Evolutionary conservation across 768 basidiomycete species (phyloP), one percentile per base, ranked within the genome.

Genomic region (Psilocybe azurescens): DNA sequence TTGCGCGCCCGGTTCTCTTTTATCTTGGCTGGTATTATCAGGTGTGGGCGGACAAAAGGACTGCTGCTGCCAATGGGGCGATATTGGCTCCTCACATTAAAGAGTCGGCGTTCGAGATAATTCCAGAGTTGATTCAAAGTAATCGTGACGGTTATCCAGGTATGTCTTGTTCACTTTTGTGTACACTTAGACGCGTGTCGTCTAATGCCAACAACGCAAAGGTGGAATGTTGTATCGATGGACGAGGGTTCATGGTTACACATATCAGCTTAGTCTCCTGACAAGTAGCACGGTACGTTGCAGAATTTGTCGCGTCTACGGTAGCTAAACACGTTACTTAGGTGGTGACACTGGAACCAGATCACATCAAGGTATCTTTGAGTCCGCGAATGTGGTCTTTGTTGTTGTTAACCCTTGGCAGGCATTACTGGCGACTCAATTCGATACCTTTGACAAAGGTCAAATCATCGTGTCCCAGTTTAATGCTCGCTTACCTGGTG

Each of bases 341-440:
- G 81, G 65, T 82, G 18, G 68, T 80, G 46, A 81, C 80, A 0
- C 57, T 69, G 28, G 82, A 84, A 58, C 83, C 84, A 5, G 79
- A 81, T 49, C 72, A 84, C 60, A 70, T 85, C 64, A 85, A 84
- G 71, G 78, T 75, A 51, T 18, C 28, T 20, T 47, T 14, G 33
- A 1, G 32, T 13, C 28, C 18, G 3, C 47, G 18, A 3, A 18
- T 11, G 24, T 38, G 24, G 20, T 6, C 9, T 14, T 9, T 13
- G 1, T 20, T 39, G 48, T 54, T 6, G 18, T 52, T 53, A 3
- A 46, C 20, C 20, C n/a, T 9, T 28, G 38, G 9, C 58, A 46
- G 54, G 33, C 39, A 5, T 52, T 65, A 18, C 76, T 84, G 6
- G 77, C 83, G 3, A 82, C 80, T 2, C 74, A 83, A 59, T 83